These are phyloP conservation scores for Monilinia polystroma DNA, from an alignment of 2,329 filamentous ascomycete species.

Conservation along the genomic window DNA sequence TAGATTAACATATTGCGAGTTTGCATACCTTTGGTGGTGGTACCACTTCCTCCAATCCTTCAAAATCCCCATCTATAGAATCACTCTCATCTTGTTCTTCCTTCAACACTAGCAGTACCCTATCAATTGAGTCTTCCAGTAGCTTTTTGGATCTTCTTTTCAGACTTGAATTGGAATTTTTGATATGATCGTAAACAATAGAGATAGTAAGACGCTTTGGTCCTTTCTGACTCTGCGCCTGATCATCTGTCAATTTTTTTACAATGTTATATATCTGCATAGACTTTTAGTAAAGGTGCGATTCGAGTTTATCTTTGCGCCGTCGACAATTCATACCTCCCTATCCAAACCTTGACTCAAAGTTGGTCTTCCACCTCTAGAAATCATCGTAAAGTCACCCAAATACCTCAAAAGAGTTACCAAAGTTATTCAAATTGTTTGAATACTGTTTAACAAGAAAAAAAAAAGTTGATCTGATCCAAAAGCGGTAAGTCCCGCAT, in stretches of 20 bases:
- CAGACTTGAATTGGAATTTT: conserved; percentile 81
- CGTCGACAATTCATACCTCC: conserved; percentile 47
- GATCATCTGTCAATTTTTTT: conserved; percentile 70
- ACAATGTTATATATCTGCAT: conserved; percentile 71
- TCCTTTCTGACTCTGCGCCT: conserved; percentile 51
- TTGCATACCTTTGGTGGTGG: conserved; percentile 37
- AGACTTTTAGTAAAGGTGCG: conserved; percentile 20
- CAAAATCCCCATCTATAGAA: conserved; percentile 51
- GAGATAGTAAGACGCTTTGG: conserved; percentile 54
- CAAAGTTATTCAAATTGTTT: background rate
- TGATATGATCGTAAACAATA: conserved; percentile 74
- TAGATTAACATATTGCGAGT: too few relatives aligned
- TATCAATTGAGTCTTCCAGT: conserved; percentile 81
- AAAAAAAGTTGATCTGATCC: conserved; percentile 8
- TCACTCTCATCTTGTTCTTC: conserved; percentile 48
- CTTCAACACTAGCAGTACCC: conserved; percentile 72
- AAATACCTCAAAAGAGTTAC: background rate
- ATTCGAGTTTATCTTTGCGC: conserved; percentile 13
- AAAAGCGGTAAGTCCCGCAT: conserved; percentile 16
- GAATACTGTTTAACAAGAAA: background rate
- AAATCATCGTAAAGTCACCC: conserved; percentile 31
- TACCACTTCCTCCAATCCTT: conserved; percentile 45
- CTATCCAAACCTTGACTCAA: conserved; percentile 60
- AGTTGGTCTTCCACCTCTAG: conserved; percentile 46
- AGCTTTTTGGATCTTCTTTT: conserved; percentile 78